phyloP scores from a whole-genome alignment of 306 rosid genomes.

The Erythrophleum fordii region DNA sequence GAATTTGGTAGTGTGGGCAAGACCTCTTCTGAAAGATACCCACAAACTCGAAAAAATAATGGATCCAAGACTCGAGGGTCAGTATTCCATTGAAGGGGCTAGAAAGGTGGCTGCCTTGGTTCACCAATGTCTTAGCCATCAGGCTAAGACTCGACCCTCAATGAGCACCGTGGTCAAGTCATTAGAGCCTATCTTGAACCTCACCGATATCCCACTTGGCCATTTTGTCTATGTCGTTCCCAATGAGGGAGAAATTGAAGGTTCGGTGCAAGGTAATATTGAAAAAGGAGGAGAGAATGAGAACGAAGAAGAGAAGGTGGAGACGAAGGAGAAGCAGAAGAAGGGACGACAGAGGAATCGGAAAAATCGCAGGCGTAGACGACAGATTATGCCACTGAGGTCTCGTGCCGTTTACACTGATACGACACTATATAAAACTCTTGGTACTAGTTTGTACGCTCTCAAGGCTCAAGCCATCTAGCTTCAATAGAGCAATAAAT shows the following conservation, averaged over 20 bases:
- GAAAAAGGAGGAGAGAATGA: slow-evolving; percentile 4
- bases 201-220: slow-evolving; percentile 48
- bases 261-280: not conserved
- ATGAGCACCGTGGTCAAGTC: slow-evolving; percentile 62
- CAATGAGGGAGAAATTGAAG: slow-evolving; percentile 3
- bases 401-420: slow-evolving; percentile 57
- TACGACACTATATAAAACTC: slow-evolving; percentile 52
- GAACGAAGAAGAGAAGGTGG: not conserved
- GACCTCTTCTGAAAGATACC: slow-evolving; percentile 55
- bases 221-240: slow-evolving; percentile 62
- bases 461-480: no score
- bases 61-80: slow-evolving; percentile 67
- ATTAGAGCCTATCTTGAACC: slow-evolving; percentile 49
- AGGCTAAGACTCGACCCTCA: slow-evolving; percentile 58
- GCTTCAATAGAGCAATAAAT: not conserved
- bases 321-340: not conserved
- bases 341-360: slow-evolving; percentile 12
- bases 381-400: slow-evolving; percentile 36
- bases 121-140: slow-evolving; percentile 56
- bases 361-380: slow-evolving; percentile 38
- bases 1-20: slow-evolving; percentile 65
- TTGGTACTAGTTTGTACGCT: slow-evolving; percentile 49
- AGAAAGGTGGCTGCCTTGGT: slow-evolving; percentile 56
- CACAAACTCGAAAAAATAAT: slow-evolving; percentile 58
- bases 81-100: slow-evolving; percentile 62